phyloP scores from a whole-genome alignment of 257 asterid species.

The Gentiana macrophylla region DNA sequence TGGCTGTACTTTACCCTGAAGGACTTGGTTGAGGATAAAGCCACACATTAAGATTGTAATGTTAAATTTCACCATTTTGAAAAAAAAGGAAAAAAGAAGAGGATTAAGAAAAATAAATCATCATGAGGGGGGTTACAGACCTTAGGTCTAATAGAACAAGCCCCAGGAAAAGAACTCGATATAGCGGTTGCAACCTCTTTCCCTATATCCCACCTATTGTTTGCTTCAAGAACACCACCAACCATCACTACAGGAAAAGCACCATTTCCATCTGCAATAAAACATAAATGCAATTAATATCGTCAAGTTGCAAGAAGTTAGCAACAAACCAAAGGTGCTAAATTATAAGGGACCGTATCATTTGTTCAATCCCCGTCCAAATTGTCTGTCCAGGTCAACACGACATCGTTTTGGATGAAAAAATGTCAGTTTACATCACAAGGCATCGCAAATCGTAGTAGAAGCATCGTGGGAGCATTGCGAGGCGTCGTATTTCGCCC shows the following conservation, averaged over 20 bases:
- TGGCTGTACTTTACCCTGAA: background rate
- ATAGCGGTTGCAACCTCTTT: conserved; percentile 51
- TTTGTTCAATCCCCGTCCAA: too few species aligned
- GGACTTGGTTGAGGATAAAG: background rate
- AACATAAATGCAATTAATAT: background rate
- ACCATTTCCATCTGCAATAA: conserved; percentile 55
- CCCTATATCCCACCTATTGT: conserved; percentile 79
- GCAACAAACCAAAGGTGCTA: too few species aligned
- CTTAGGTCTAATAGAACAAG: conserved; percentile 75
- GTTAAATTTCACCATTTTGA: too few species aligned
- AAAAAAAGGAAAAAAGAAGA: background rate
- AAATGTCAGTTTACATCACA: too few species aligned
- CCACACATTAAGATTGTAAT: too few species aligned
- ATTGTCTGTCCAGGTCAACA: too few species aligned
- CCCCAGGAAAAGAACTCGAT: conserved; percentile 62
- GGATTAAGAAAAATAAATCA: background rate
- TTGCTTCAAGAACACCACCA: conserved; percentile 88
- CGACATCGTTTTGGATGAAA: too few species aligned
- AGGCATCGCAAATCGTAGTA: too few species aligned
- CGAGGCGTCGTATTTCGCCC: too few species aligned
- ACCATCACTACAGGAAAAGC: conserved; percentile 88
- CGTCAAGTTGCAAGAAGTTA: too few species aligned
- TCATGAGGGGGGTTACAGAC: conserved; percentile 21
- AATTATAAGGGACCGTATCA: too few species aligned
- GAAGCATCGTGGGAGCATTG: too few species aligned